These are phyloP conservation scores for Penicillium sumatraense DNA, from an alignment of 2,329 filamentous ascomycete species.

Conservation along the genomic window DNA sequence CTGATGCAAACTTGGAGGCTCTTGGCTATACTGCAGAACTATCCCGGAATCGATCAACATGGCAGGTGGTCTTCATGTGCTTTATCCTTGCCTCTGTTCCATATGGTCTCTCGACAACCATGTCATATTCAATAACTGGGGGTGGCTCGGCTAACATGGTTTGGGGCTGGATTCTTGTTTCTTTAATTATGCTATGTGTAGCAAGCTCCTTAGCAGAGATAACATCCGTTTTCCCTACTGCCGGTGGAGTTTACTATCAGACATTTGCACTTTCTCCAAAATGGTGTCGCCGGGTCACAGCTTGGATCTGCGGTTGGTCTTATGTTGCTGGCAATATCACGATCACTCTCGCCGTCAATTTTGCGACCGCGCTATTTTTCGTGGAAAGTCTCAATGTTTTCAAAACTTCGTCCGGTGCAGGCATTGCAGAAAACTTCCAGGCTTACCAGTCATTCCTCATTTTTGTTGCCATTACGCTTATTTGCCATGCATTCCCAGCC, in stretches of 20 bases:
- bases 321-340: conserved; percentile 78
- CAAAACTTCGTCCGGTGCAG: conserved; percentile 45
- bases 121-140: conserved; percentile 69
- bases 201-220: conserved; percentile 68
- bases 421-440: conserved; percentile 57
- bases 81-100: conserved; percentile 74
- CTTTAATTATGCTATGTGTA: conserved; percentile 62
- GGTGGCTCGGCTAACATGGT: conserved; percentile 69
- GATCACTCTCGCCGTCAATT: conserved; percentile 72
- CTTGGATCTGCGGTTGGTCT: conserved; percentile 70
- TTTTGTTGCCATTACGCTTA: conserved; percentile 70
- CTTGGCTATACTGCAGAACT: conserved; percentile 69
- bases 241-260: conserved; percentile 70
- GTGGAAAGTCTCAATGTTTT: conserved; percentile 60
- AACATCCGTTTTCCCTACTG: conserved; percentile 66
- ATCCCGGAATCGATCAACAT: conserved; percentile 59
- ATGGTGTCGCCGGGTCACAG: conserved; percentile 65
- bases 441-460: conserved; percentile 68
- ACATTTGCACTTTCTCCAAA: conserved; percentile 66
- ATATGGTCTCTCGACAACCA: conserved; percentile 66
- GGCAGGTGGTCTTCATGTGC: conserved; percentile 13
- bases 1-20: conserved; percentile 7
- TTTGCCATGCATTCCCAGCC: conserved; percentile 56
- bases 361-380: conserved; percentile 62
- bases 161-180: conserved; percentile 68